Evolutionary conservation across 2,329 filamentous ascomycete species (phyloP), one percentile per base, ranked within the genome.

Genomic region (Nigrospora sphaerica): DNA sequence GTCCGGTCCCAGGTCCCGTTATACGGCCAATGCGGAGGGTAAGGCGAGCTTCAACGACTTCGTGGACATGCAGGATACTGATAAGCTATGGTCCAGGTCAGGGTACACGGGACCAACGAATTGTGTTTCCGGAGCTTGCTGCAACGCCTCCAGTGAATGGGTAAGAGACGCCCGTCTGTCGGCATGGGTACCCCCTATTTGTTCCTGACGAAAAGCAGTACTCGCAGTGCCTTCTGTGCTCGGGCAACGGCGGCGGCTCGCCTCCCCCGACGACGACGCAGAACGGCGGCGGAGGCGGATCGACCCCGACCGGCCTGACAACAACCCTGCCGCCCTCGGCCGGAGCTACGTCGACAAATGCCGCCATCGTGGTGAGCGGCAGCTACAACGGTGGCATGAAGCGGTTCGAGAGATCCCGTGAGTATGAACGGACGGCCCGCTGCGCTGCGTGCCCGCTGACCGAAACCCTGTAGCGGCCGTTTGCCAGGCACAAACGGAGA

Each of bases 301-400:
- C 36, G 28, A 50, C 42, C 3, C 49, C 46, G n/a, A 44, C 45
- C 19, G 45, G 46, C 23, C 39, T 48, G 23, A 52, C 48, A 3
- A 50, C 46, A 3, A 45, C 19, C 12, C 35, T 50, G 12, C 48
- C 48, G 2, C 19, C 31, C 4, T 52, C 48, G 7, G 45, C 47
- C 11, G 48, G 46, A 7, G 48, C 44, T 18, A 37, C 39, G 5
- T 52, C 50, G 10, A 45, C 43, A 5, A 39, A 42, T 12, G 35
- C 38, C 7, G 42, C 50, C 18, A 50, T 52, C 36, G 42, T 44
- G 2, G 46, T 52, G 13, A 61, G 61, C 28, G 59, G 59, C 32
- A 57, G 54, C 35, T 71, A 70, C 51, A 72, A 74, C 50, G 70
- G 72, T 46, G 68, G 63, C 14, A 71, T 74, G 67, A 62, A 67